phyloP scores from a whole-genome alignment of 208 protist species.

The Vickermania ingenoplastis region DNA sequence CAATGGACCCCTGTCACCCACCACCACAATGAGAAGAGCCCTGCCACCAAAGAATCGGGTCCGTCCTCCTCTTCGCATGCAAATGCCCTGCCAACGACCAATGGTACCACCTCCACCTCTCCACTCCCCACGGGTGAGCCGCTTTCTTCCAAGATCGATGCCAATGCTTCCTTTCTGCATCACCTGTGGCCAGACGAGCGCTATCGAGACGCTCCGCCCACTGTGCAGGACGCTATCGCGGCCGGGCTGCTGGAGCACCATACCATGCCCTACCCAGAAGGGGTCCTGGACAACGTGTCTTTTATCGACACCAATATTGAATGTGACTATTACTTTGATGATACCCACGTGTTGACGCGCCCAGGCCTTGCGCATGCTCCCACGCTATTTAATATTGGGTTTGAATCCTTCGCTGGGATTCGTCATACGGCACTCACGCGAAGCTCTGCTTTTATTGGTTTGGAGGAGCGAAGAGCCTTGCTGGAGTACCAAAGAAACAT shows the following conservation, averaged over 20 bases:
- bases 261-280: background rate
- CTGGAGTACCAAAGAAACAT: background rate
- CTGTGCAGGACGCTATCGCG: background rate
- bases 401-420: background rate
- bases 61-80: no score
- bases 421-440: background rate
- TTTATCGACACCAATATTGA: background rate
- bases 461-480: background rate
- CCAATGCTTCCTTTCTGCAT: no score
- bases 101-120: no score
- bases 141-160: no score
- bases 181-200: background rate
- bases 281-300: background rate
- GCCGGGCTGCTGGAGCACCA: background rate
- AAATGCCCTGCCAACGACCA: no score
- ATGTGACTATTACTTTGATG: background rate
- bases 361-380: background rate
- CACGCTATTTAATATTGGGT: background rate
- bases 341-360: background rate
- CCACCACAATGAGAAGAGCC: no score
- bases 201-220: background rate
- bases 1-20: no score
- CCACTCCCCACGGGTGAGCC: no score
- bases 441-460: background rate
- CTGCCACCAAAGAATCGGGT: no score